phyloP scores from a whole-genome alignment of 2,329 filamentous ascomycete genomes.

The Neofusicoccum umdonicola region DNA sequence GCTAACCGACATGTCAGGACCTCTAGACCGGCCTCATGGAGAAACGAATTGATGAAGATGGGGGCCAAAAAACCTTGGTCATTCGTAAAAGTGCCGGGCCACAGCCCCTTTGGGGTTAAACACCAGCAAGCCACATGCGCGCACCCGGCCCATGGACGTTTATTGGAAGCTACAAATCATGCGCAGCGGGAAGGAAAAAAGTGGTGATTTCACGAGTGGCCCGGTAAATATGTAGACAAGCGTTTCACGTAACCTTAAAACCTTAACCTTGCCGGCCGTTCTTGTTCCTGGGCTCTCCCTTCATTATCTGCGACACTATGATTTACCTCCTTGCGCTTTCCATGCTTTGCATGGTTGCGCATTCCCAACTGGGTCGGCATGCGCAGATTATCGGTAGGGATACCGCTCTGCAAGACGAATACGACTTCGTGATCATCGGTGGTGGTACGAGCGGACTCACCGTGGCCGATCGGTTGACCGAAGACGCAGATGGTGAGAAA shows the following conservation, averaged over 20 bases:
- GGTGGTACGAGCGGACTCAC: slow-evolving; percentile 15
- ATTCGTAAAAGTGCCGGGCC: neutral
- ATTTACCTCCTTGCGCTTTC: neutral
- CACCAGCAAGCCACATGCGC: neutral
- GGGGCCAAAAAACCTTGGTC: neutral
- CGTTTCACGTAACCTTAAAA: neutral
- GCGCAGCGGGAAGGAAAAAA: neutral
- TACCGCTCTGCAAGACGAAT: neutral
- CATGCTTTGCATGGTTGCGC: neutral
- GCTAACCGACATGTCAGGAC: neutral
- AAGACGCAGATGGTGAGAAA: slow-evolving; percentile 18
- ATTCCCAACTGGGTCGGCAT: neutral
- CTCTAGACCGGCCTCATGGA: neutral
- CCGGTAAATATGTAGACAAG: neutral
- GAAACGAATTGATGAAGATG: neutral
- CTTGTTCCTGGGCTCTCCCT: neutral
- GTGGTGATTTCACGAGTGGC: neutral
- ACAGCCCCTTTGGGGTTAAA: neutral
- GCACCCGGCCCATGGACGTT: neutral
- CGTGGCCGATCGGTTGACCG: slow-evolving; percentile 15
- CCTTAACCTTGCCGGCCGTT: neutral
- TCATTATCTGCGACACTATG: neutral
- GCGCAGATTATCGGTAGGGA: neutral
- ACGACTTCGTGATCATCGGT: slow-evolving; percentile 16
- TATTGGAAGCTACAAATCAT: neutral